Percentiles rank a stretch among this genome's conserved stretches.
Conservation (phyloP, 139 green algal genomes). For the Gonium pectorale region DNA sequence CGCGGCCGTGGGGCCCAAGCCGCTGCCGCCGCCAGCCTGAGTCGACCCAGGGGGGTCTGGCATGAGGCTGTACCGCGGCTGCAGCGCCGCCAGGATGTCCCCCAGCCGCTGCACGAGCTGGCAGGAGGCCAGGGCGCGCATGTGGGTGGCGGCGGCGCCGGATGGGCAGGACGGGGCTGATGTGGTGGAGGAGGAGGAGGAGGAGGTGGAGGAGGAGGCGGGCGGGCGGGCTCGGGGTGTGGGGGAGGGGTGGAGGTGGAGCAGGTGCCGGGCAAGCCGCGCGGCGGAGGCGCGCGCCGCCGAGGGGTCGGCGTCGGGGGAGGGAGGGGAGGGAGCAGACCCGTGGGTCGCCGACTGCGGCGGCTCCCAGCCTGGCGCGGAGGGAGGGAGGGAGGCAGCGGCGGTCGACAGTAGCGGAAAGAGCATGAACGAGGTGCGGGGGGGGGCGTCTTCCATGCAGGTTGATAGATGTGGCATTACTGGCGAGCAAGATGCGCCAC, state of each 20-base stretch:
- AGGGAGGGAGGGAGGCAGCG: neutral
- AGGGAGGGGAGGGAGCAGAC: neutral
- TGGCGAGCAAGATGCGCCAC: too few relatives aligned
- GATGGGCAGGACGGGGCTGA: too few relatives aligned
- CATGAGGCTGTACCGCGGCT: conserved; percentile 27
- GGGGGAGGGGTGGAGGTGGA: too few relatives aligned
- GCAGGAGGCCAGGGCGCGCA: neutral
- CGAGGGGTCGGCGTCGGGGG: neutral
- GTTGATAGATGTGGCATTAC: too few relatives aligned
- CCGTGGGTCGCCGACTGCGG: neutral
- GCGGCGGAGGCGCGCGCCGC: too few relatives aligned
- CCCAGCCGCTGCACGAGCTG: neutral
- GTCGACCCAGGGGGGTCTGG: too few relatives aligned
- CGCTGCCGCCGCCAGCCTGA: too few relatives aligned
- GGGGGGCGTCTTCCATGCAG: too few relatives aligned
- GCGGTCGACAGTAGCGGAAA: too few relatives aligned
- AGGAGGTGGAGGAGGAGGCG: neutral
- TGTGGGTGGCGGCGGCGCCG: neutral
- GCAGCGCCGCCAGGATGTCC: neutral
- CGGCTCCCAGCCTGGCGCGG: conserved; percentile 10
- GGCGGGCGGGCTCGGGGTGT: neutral
- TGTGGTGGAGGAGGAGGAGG: neutral
- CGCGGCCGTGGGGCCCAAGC: too few relatives aligned
- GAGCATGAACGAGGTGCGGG: too few relatives aligned
- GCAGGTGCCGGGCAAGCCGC: neutral